A percentile compares a stretch with the other conserved stretches of the same genome.
These are phyloP conservation scores for Pseudocercospora fuligena DNA, from an alignment of 2,329 filamentous ascomycete species.

Conservation along the genomic window DNA sequence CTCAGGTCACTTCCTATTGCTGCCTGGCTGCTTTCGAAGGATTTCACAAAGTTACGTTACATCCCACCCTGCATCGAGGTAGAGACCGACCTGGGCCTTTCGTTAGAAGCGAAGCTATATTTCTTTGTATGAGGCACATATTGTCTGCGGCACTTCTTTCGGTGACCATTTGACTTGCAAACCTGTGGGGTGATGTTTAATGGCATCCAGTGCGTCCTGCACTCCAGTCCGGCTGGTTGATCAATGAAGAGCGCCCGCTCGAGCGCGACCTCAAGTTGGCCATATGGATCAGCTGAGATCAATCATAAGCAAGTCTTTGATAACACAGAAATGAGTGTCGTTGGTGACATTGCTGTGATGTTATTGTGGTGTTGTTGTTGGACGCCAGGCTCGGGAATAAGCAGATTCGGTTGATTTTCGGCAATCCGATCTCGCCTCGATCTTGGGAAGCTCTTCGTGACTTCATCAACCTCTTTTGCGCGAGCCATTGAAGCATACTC, in stretches of 20 bases:
- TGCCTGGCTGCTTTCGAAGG: not conserved
- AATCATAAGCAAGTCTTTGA: not conserved
- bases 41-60: not conserved
- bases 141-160: too few relatives aligned
- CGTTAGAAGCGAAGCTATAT: not conserved
- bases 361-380: not conserved
- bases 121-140: not conserved
- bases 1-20: not conserved
- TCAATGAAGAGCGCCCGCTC: not conserved
- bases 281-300: not conserved
- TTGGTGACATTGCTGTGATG: not conserved
- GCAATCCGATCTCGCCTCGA: not conserved
- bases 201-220: not conserved
- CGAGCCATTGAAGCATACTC: not conserved
- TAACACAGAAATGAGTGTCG: not conserved
- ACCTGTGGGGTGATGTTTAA: not conserved
- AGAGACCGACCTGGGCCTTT: not conserved
- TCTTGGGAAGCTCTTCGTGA: not conserved
- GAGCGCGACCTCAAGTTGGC: not conserved
- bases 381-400: not conserved
- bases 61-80: not conserved
- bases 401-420: not conserved
- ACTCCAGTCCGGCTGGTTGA: not conserved
- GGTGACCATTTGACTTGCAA: too few relatives aligned
- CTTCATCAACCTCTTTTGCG: not conserved